phyloP scores from a whole-genome alignment of 164 flowering plant genomes.

The Liriodendron chinense region DNA sequence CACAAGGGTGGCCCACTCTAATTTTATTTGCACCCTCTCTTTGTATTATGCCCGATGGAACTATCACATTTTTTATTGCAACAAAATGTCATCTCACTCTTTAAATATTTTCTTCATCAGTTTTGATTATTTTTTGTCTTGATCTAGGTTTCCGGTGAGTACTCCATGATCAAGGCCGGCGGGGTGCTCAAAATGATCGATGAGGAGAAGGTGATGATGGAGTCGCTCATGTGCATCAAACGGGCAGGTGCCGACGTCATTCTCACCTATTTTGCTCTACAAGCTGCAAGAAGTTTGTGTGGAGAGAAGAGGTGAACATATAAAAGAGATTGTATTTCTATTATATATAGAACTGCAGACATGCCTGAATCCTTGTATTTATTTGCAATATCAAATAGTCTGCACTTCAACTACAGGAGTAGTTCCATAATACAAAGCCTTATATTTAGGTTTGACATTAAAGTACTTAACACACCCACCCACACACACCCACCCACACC shows the following conservation, averaged over 20 bases:
- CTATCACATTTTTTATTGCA: neutral
- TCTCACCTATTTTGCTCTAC: slow-evolving; percentile 86
- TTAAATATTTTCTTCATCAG: neutral
- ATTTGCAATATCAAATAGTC: neutral
- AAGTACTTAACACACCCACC: too few relatives aligned
- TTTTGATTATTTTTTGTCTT: neutral
- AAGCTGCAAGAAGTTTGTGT: slow-evolving; percentile 77
- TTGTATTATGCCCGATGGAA: slow-evolving; percentile 18
- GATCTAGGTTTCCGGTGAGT: slow-evolving; percentile 88
- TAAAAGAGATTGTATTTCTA: neutral
- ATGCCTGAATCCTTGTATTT: neutral
- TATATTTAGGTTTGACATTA: neutral
- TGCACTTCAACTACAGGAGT: neutral
- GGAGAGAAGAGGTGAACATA: slow-evolving; percentile 65
- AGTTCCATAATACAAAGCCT: neutral
- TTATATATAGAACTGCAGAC: neutral
- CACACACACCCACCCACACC: too few relatives aligned
- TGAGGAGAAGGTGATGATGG: slow-evolving; percentile 93
- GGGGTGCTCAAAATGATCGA: slow-evolving; percentile 90
- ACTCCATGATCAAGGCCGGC: slow-evolving; percentile 95
- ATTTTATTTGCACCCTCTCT: slow-evolving; percentile 1
- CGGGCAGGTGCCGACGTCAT: slow-evolving; percentile 96
- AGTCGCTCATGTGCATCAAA: slow-evolving; percentile 83
- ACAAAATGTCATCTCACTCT: neutral
- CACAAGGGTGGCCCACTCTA: slow-evolving; percentile 8